Evolutionary conservation across 495 filamentous ascomycete species (phyloP), one percentile per base, ranked within the genome.

Genomic region (Elaphomyces granulatus): DNA sequence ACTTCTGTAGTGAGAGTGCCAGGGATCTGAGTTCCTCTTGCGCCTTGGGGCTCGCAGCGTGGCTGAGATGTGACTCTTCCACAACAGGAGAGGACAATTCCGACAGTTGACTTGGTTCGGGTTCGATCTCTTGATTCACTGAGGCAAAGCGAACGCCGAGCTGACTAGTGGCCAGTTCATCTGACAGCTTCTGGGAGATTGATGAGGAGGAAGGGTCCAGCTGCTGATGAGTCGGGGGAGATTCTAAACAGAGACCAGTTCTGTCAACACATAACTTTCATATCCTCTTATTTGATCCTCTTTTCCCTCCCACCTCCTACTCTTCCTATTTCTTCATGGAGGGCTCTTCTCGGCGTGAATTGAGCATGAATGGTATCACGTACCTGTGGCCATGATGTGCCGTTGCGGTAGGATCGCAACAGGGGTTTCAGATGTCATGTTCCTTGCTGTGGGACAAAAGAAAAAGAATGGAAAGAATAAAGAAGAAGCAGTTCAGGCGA

Each of bases 121-220:
- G 77, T 26, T 77, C 70, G 52, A 92, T 88, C 58, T 90, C 84
- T 59, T 83, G 70, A 43, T 80, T 75, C 45, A 80, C 68, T 12
- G 81, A 80, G 32, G 80, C 82, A 59, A 94, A 94, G 43, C 84
- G 81, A 39, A 94, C 87, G 59, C 46, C 48, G 37, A 51, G 51
- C 36, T 54, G 60, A n/a, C n/a, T n/a, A n/a, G n/a, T n/a, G n/a
- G n/a, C n/a, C n/a, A n/a, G n/a, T n/a, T n/a, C n/a, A n/a, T n/a
- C n/a, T n/a, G n/a, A n/a, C n/a, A 9, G 28, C 18, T 19, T 23
- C 20, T 3, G 43, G n/a, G 15, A 17, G 20, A 20, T 21, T 15
- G 10, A 28, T 28, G 34, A 17, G 15, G 26, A 9, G n/a, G 43
- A 21, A 4, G 38, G 35, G n/a, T 39, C 42, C 23, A 15, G 23